Evolutionary conservation across 2,329 filamentous ascomycete genomes (phyloP).

Genomic region (Aspergillus hiratsukae): DNA sequence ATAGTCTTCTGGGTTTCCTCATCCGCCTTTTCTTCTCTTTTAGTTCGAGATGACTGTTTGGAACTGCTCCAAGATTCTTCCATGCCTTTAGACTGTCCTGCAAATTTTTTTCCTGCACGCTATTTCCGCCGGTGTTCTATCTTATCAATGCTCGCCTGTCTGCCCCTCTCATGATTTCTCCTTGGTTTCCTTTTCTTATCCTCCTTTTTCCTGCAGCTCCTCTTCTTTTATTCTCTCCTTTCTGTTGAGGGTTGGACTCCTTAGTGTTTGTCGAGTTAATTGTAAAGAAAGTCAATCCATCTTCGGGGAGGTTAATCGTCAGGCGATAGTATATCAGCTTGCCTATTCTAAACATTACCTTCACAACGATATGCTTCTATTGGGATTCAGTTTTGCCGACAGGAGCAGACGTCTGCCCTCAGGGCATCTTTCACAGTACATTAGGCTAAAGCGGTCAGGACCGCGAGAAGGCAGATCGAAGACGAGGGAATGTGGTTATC

Average conservation of each 20-base stretch:
- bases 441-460: too few species aligned
- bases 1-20: background rate
- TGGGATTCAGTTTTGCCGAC: background rate
- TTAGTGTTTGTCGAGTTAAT: background rate
- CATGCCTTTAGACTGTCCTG: constrained; percentile 31
- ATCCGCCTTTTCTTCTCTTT: constrained; percentile 5
- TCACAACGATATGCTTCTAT: background rate
- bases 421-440: too few species aligned
- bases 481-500: too few species aligned
- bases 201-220: background rate
- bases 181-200: background rate
- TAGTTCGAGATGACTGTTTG: constrained; percentile 13
- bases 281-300: background rate
- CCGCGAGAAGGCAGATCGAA: too few species aligned
- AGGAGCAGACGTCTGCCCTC: too few species aligned
- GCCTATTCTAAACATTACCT: background rate
- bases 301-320: background rate
- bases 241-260: background rate
- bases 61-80: constrained; percentile 8
- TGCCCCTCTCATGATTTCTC: constrained; percentile 2
- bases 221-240: background rate
- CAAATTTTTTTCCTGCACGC: constrained; percentile 18
- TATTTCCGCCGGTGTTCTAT: constrained; percentile 19
- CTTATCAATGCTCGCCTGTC: constrained; percentile 16
- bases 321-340: background rate